Percentiles rank a stretch among this genome's conserved stretches.
Conservation (phyloP, 208 protist species). For the Acanthamoeba healyi region DNA sequence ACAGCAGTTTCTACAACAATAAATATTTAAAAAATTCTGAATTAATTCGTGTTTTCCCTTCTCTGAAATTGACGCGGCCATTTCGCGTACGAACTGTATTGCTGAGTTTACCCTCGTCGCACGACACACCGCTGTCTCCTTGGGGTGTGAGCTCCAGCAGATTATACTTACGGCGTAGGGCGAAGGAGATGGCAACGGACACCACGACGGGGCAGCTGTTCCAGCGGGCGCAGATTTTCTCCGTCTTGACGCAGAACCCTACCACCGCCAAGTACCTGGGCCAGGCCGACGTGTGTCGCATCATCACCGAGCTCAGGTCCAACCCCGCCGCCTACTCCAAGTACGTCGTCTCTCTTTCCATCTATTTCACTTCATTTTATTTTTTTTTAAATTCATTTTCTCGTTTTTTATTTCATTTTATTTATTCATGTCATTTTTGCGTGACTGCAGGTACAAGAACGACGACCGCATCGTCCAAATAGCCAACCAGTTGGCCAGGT, state of each 20-base stretch:
- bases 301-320: not conserved
- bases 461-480: not conserved
- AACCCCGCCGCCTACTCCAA: conserved; percentile 8
- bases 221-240: not conserved
- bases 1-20: too few relatives aligned
- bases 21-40: too few relatives aligned
- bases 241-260: not conserved
- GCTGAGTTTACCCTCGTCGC: too few relatives aligned
- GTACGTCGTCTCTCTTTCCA: not conserved
- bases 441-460: not conserved
- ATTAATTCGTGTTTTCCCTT: not conserved
- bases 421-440: too few relatives aligned
- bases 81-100: too few relatives aligned
- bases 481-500: not conserved
- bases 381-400: not conserved
- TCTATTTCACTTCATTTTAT: not conserved
- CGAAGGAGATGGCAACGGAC: not conserved
- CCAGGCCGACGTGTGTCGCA: conserved; percentile 19
- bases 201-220: not conserved
- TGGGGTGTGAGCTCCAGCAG: too few relatives aligned
- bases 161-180: too few relatives aligned
- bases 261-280: conserved; percentile 28
- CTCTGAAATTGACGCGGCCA: not conserved
- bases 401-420: not conserved
- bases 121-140: too few relatives aligned